phyloP scores from a whole-genome alignment of 768 basidiomycete species.

The Amanita pallidorosea region DNA sequence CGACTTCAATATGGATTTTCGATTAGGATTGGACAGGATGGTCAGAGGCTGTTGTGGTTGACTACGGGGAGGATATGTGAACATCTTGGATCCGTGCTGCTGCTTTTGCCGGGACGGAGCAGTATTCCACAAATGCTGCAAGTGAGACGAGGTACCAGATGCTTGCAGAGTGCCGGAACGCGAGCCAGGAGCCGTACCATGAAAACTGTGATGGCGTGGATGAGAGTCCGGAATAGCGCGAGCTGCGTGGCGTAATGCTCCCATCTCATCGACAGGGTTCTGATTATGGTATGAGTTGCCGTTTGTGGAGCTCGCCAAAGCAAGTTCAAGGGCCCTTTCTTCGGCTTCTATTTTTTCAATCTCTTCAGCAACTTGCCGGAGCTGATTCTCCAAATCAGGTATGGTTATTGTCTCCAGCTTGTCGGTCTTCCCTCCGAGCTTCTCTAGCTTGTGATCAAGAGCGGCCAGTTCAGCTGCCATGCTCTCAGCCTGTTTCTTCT shows the following conservation, averaged over 20 bases:
- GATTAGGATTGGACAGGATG: slow-evolving; percentile 2
- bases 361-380: slow-evolving; percentile 49
- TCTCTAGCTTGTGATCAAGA: slow-evolving; percentile 55
- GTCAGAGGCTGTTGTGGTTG: neutral
- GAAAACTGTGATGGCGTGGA: slow-evolving; percentile 1
- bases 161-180: neutral
- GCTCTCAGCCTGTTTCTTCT: slow-evolving; percentile 42
- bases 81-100: neutral
- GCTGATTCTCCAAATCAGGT: slow-evolving; percentile 57
- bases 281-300: slow-evolving; percentile 4
- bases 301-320: neutral
- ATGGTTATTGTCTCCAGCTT: slow-evolving; percentile 49
- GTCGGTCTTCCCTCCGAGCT: slow-evolving; percentile 51
- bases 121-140: slow-evolving; percentile 1
- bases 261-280: slow-evolving; percentile 4
- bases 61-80: slow-evolving; percentile 1
- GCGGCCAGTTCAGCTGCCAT: slow-evolving; percentile 47
- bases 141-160: neutral
- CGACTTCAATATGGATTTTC: slow-evolving; percentile 1
- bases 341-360: slow-evolving; percentile 36
- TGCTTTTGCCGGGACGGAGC: neutral
- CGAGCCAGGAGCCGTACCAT: neutral
- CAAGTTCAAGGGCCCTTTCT: slow-evolving; percentile 16
- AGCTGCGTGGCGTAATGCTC: neutral
- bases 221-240: neutral